Base-by-base conservation (phyloP, 805 yeast species). In the Candida hispaniensis region DNA sequence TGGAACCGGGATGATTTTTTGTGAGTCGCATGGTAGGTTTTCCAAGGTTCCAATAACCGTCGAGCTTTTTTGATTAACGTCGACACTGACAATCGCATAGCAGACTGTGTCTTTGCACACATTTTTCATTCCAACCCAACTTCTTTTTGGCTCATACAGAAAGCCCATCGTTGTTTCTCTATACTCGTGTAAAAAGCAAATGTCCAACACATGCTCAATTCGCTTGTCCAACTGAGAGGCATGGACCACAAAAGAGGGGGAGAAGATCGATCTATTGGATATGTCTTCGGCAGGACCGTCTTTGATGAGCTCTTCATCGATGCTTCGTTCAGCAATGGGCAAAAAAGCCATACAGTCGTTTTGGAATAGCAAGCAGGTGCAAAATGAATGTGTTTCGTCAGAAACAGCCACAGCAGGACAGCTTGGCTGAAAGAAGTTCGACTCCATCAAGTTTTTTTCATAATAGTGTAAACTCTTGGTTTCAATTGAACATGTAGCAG, bases 401-500 rank as follows among this genome's bases (percentile, higher is more conserved):
- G 36, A 32, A 3, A 32, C 36, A 10, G 36, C 36, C 12, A 32
- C 36, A 12, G 36, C 16, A 22, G 41, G 18, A 38, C 76, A 70
- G 6, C 69, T 57, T 6, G 49, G 47, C 25, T 54, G 44, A 14
- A 47, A 39, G 39, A 56, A 44, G 16, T 52, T 46, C 6, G 52
- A 34, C 42, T 59, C 43, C 47, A 47, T 48, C 9, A 83, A 61
- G 15, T 71, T 71, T 26, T 72, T 69, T 47, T 88, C 96, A 54
- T 86, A 91, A 52, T 70, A 83, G 58, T 91, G 98, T 34, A 91
- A 60, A 33, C 94, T 79, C 1, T 73, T 66, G 0, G 95, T 81
- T 15, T 67, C 61, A n/a, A 88, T 61, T 1, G 67, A 47, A 44
- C 71, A 63, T n/a, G 47, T 51, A 4, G 49, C 54, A 4, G 56